Evolutionary conservation across 805 yeast species (phyloP).

Genomic region (Starmera caribaea): DNA sequence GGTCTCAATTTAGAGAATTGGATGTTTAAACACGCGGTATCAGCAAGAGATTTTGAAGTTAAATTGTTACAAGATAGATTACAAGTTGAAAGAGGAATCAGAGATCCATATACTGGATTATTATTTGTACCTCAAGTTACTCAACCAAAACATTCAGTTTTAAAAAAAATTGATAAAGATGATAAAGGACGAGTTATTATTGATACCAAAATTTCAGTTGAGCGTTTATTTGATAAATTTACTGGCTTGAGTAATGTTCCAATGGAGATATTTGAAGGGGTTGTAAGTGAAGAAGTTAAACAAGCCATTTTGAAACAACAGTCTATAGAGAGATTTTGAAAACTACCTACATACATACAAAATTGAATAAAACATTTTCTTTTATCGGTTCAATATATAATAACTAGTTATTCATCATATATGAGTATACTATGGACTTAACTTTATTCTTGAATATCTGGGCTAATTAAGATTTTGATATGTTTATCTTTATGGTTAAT

Average conservation of each 20-base stretch:
- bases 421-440: too few species aligned
- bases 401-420: too few species aligned
- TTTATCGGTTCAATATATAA: too few species aligned
- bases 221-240: constrained; percentile 33
- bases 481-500: constrained; percentile 33
- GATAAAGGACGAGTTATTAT: constrained; percentile 27
- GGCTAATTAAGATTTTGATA: constrained; percentile 34
- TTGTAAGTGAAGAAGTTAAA: constrained; percentile 46
- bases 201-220: constrained; percentile 37
- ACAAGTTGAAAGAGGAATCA: constrained; percentile 46
- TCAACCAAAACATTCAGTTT: constrained; percentile 48
- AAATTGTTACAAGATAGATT: constrained; percentile 48
- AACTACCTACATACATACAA: too few species aligned
- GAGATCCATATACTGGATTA: constrained; percentile 82
- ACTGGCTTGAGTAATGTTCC: constrained; percentile 64
- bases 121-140: constrained; percentile 63
- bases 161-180: constrained; percentile 12
- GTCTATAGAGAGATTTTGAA: not conserved
- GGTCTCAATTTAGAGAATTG: constrained; percentile 58
- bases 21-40: constrained; percentile 78
- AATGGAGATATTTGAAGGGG: constrained; percentile 43
- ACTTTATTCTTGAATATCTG: constrained; percentile 9
- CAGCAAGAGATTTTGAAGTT: constrained; percentile 64
- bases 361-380: too few species aligned
- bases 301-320: constrained; percentile 58